Evolutionary conservation across 805 yeast species (phyloP).

Genomic region (Yarrowia porcina): DNA sequence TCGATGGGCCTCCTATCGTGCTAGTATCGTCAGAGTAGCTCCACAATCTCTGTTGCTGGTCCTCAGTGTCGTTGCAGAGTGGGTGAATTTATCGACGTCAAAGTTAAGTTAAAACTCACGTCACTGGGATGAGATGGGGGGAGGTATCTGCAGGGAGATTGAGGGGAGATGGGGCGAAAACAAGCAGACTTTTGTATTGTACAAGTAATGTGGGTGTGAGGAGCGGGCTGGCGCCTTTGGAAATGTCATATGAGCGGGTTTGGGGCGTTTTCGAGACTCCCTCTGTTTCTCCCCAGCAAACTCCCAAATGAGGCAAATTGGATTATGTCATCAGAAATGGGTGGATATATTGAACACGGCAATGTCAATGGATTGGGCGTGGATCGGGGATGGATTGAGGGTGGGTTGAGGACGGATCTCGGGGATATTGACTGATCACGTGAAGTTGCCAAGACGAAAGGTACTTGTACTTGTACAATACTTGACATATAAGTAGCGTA

Average conservation of each 20-base stretch:
- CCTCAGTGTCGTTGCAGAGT: neutral
- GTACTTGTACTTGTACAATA: no score
- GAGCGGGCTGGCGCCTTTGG: neutral
- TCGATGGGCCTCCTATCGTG: neutral
- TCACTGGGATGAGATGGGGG: neutral
- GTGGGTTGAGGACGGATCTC: no score
- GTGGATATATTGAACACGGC: neutral
- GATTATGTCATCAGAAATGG: constrained; percentile 3
- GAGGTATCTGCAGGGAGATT: neutral
- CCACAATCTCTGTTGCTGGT: neutral
- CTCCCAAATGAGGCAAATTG: constrained; percentile 9
- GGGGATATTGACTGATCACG: no score
- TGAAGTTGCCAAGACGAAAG: no score
- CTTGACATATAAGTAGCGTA: no score
- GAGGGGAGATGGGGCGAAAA: neutral
- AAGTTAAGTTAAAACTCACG: constrained; percentile 6
- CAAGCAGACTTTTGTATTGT: neutral
- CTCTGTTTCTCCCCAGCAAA: neutral
- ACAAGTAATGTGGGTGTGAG: neutral
- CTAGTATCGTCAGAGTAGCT: neutral
- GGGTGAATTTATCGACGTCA: constrained; percentile 12
- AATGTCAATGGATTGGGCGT: no score
- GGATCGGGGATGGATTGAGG: no score
- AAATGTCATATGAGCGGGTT: neutral
- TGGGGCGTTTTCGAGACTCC: neutral